Evolutionary conservation across 2,329 filamentous ascomycete species (phyloP).

Genomic region (Metarhizium humberi): DNA sequence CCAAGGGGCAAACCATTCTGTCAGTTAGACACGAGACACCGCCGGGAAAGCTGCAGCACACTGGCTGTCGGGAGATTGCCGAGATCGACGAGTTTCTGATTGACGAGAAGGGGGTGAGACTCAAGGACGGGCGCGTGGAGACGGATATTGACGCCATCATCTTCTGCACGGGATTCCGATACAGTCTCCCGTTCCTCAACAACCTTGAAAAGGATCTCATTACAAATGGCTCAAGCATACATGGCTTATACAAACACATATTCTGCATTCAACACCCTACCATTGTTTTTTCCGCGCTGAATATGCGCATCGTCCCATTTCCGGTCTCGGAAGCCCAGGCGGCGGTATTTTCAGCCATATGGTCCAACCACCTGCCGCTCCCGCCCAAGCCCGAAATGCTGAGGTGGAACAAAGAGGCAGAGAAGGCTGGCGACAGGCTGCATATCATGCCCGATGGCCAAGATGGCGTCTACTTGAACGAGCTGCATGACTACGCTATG

Average conservation of each 20-base stretch:
- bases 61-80: constrained; percentile 40
- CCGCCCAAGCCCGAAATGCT: constrained; percentile 57
- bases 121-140: constrained; percentile 57
- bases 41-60: constrained; percentile 33
- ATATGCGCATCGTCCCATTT: constrained; percentile 83
- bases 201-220: constrained; percentile 43
- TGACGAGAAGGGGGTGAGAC: constrained; percentile 50
- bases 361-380: constrained; percentile 59
- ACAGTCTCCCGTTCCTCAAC: constrained; percentile 65
- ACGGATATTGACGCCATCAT: constrained; percentile 64
- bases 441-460: constrained; percentile 22
- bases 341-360: constrained; percentile 67
- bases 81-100: constrained; percentile 49
- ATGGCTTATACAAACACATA: constrained; percentile 69
- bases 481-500: constrained; percentile 52
- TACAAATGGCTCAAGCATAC: constrained; percentile 58
- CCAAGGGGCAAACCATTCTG: constrained; percentile 51
- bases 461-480: constrained; percentile 64
- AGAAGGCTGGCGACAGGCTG: constrained; percentile 30
- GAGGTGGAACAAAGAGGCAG: constrained; percentile 56
- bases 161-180: constrained; percentile 88
- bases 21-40: constrained; percentile 47
- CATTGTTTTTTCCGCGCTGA: constrained; percentile 65
- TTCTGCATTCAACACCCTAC: constrained; percentile 70
- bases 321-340: constrained; percentile 71